These are phyloP conservation scores for Fusarium sp. DNA, from an alignment of 2,329 filamentous ascomycete genomes.

Conservation along the genomic window DNA sequence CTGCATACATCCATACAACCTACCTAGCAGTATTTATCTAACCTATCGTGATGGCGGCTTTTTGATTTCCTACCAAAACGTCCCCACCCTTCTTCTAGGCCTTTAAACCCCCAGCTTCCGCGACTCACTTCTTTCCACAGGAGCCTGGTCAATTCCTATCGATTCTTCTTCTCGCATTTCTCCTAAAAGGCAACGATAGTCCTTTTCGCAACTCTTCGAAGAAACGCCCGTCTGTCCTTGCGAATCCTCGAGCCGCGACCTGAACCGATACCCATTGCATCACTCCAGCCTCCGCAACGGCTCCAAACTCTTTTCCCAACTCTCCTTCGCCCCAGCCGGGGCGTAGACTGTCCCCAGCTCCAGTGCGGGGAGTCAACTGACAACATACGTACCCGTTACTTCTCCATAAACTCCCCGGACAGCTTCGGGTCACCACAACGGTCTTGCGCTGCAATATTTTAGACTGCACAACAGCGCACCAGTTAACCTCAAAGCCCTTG, in stretches of 20 bases:
- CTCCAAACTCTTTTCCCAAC: slow-evolving; percentile 28
- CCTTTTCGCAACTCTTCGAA: slow-evolving; percentile 17
- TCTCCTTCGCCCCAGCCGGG: slow-evolving; percentile 39
- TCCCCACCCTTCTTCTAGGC: slow-evolving; percentile 42
- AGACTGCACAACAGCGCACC: slow-evolving; percentile 30
- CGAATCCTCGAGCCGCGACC: slow-evolving; percentile 6
- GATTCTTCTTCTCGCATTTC: slow-evolving; percentile 43
- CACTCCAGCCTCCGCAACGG: slow-evolving; percentile 15
- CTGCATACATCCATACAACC: slow-evolving; percentile 14
- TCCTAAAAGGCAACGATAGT: slow-evolving; percentile 17
- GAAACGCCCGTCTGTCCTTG: slow-evolving; percentile 12
- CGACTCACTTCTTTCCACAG: slow-evolving; percentile 42
- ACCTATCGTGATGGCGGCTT: slow-evolving; percentile 46
- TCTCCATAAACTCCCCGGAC: slow-evolving; percentile 44
- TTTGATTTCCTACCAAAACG: slow-evolving; percentile 37
- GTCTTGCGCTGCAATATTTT: slow-evolving; percentile 32
- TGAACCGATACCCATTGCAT: slow-evolving; percentile 18
- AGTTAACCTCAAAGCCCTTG: slow-evolving; percentile 23
- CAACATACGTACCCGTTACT: slow-evolving; percentile 43
- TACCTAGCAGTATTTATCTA: slow-evolving; percentile 28
- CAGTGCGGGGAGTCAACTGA: slow-evolving; percentile 49
- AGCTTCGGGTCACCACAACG: slow-evolving; percentile 42
- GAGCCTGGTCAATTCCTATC: slow-evolving; percentile 33
- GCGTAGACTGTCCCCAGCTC: slow-evolving; percentile 41
- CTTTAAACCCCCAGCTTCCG: slow-evolving; percentile 50